phyloP scores from a whole-genome alignment of 768 basidiomycete genomes.

The Hemileccinum impolitum region DNA sequence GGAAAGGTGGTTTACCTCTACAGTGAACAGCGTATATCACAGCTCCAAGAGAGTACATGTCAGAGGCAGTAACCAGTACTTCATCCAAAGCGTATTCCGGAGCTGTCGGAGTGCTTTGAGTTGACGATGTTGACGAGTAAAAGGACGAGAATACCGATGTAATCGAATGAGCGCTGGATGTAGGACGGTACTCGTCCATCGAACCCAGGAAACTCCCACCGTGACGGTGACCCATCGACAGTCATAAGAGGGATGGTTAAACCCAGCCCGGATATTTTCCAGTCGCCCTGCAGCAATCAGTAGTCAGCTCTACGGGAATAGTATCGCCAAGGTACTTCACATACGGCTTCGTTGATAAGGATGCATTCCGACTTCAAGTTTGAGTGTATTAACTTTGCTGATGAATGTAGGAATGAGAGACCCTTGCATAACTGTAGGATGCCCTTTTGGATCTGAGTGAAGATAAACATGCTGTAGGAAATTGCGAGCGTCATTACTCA shows the following conservation, averaged over 20 bases:
- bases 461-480: conserved; percentile 5
- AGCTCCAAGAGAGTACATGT: conserved; percentile 92
- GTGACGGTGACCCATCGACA: conserved; percentile 66
- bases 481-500: conserved; percentile 30
- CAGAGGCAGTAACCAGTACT: conserved; percentile 78
- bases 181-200: conserved; percentile 78
- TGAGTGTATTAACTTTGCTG: conserved; percentile 88
- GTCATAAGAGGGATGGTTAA: conserved; percentile 74
- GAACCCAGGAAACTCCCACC: conserved; percentile 89
- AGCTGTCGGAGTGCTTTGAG: conserved; percentile 44
- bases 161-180: conserved; percentile 91
- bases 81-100: conserved; percentile 96
- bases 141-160: conserved; percentile 61
- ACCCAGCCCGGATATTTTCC: conserved; percentile 93
- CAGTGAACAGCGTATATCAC: conserved; percentile 89
- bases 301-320: not conserved
- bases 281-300: conserved; percentile 75
- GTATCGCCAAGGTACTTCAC: conserved; percentile 23
- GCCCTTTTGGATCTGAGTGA: conserved; percentile 85
- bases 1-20: conserved; percentile 83
- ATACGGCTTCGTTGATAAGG: conserved; percentile 83
- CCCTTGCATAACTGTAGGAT: conserved; percentile 91
- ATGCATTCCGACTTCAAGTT: conserved; percentile 87
- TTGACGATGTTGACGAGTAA: not conserved
- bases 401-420: conserved; percentile 85